These are phyloP conservation scores for Aspergillus sp. DNA, from an alignment of 2,329 filamentous ascomycete species.

Conservation along the genomic window DNA sequence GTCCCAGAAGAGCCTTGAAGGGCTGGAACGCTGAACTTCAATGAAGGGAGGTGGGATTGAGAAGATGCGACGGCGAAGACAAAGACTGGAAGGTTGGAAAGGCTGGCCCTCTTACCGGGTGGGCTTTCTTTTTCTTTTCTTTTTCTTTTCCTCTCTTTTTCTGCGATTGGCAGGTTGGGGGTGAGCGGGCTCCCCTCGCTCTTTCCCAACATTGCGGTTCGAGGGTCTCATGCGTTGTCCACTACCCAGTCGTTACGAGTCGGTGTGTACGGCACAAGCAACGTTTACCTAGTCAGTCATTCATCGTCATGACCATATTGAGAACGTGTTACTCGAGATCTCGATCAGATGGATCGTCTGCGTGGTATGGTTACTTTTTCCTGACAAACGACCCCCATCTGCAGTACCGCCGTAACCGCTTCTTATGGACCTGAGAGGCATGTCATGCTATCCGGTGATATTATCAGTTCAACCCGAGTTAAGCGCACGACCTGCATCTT, in stretches of 20 bases:
- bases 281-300: neutral
- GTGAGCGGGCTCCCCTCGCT: neutral
- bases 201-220: constrained; percentile 9
- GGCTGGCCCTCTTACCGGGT: neutral
- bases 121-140: no score
- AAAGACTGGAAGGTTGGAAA: neutral
- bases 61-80: neutral
- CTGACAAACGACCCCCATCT: neutral
- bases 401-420: constrained; percentile 16
- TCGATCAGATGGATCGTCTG: constrained; percentile 4
- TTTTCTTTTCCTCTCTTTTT: neutral
- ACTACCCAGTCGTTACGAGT: neutral
- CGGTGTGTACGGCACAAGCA: neutral
- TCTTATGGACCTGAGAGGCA: neutral
- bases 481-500: neutral
- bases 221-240: constrained; percentile 2
- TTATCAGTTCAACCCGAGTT: neutral
- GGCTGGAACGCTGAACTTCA: neutral
- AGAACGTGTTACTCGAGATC: neutral
- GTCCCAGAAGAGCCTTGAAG: neutral
- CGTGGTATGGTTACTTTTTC: constrained; percentile 8
- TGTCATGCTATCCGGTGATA: neutral
- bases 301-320: neutral
- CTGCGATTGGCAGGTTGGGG: neutral
- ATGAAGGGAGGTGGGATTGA: neutral